These are phyloP conservation scores for Vicia villosa DNA, from an alignment of 306 rosid species.

Conservation along the genomic window DNA sequence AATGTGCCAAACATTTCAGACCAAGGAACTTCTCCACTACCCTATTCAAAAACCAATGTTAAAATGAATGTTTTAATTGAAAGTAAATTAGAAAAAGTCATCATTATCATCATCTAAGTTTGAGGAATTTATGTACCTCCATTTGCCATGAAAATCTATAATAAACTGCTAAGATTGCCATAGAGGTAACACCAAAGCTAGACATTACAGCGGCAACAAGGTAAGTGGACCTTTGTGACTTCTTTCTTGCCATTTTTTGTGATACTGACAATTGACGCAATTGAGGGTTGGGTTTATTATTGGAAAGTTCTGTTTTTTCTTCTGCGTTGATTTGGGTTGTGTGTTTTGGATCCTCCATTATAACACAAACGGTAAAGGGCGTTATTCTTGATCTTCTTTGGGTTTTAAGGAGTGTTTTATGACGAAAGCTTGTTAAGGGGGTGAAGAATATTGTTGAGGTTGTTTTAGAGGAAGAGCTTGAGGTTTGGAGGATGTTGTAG, in stretches of 20 bases:
- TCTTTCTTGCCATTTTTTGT: constrained; percentile 63
- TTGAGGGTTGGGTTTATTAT: constrained; percentile 30
- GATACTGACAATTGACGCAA: not conserved
- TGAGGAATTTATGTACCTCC: constrained; percentile 46
- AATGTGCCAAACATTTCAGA: constrained; percentile 89
- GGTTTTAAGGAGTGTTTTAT: constrained; percentile 25
- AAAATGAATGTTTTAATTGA: too few relatives aligned
- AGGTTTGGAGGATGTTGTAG: constrained; percentile 38
- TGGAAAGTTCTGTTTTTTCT: constrained; percentile 5
- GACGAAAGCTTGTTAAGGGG: constrained; percentile 38
- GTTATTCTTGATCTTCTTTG: constrained; percentile 30
- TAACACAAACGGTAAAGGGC: constrained; percentile 54
- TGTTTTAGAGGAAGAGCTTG: constrained; percentile 38
- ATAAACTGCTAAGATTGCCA: constrained; percentile 88
- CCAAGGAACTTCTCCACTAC: constrained; percentile 41
- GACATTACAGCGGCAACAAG: constrained; percentile 89
- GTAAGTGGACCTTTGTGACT: constrained; percentile 76
- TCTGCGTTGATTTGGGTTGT: constrained; percentile 34
- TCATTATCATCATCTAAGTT: too few relatives aligned
- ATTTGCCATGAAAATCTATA: constrained; percentile 91
- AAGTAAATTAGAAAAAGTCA: not conserved
- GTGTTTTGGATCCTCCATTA: constrained; percentile 63
- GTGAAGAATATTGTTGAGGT: constrained; percentile 38
- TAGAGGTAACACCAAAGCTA: constrained; percentile 81
- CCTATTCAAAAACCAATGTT: not conserved